Evolutionary conservation across 1,139 yeast genomes (phyloP).

Genomic region (Debaryomyces fabryi): DNA sequence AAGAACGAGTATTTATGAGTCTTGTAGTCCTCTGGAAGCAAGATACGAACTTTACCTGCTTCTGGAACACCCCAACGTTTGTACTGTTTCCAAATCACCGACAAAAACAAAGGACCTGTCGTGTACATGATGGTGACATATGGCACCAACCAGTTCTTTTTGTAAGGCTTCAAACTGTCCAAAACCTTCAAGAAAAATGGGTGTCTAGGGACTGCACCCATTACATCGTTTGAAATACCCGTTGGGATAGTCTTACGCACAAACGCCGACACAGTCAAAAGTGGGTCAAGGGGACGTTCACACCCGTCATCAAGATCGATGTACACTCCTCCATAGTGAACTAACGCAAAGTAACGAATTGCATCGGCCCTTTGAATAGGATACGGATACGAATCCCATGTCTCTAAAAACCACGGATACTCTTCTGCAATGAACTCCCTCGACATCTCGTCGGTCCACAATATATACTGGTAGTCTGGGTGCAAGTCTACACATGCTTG

Average conservation of each 20-base stretch:
- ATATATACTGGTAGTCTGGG: slow-evolving; percentile 82
- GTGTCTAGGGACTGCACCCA: slow-evolving; percentile 87
- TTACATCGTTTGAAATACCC: slow-evolving; percentile 89
- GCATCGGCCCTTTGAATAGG: slow-evolving; percentile 92
- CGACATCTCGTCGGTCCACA: slow-evolving; percentile 91
- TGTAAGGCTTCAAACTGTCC: slow-evolving; percentile 62
- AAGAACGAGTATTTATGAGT: slow-evolving; percentile 62
- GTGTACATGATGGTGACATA: slow-evolving; percentile 91
- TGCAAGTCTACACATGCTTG: slow-evolving; percentile 74
- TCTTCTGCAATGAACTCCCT: slow-evolving; percentile 74
- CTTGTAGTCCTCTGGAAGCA: slow-evolving; percentile 74
- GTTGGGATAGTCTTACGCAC: slow-evolving; percentile 87
- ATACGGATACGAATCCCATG: slow-evolving; percentile 76
- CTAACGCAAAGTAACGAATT: slow-evolving; percentile 82
- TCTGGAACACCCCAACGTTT: slow-evolving; percentile 76
- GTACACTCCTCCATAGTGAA: slow-evolving; percentile 87
- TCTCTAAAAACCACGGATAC: slow-evolving; percentile 82
- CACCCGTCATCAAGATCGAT: slow-evolving; percentile 92
- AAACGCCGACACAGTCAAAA: slow-evolving; percentile 80
- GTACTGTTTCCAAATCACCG: slow-evolving; percentile 86
- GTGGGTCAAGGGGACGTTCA: slow-evolving; percentile 72
- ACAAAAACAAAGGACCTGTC: slow-evolving; percentile 87
- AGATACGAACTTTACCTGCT: slow-evolving; percentile 62
- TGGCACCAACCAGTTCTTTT: slow-evolving; percentile 78
- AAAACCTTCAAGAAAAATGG: slow-evolving; percentile 80